Base-by-base conservation (phyloP, 176 grass and related monocot genomes). In the Carex pumila region DNA sequence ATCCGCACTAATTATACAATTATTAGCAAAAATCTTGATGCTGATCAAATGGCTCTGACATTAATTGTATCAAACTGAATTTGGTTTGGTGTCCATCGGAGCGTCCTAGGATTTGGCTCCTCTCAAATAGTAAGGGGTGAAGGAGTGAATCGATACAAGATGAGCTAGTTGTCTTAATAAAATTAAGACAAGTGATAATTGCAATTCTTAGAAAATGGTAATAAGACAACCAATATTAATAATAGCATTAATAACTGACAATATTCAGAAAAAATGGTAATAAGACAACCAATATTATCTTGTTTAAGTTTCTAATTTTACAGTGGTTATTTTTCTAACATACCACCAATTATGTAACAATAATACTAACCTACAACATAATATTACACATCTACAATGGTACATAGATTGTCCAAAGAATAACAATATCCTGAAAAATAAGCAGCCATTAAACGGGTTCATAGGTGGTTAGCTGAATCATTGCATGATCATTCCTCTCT, bases 391-490 rank as follows among this genome's bases (percentile, higher is more conserved):
- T 83, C 45, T 83, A 83, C 17, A 49, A 56, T 34, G 15, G 70
- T 77, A 63, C 84, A 4, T 61, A 85, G 29, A 45, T 79, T 82
- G 86, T 92, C 83, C 85, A 97, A 89, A 93, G 91, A 97, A 93
- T 93, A 88, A 85, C 88, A 88, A 88, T 78, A 89, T 59, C 32
- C 61, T 18, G 55, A 52, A 83, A 81, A 87, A 87, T 73, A 61
- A 63, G 79, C 54, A 65, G 49, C 18, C 6, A 66, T 50, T 53
- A 68, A 67, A 32, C 77, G 29, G 47, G 39, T 78, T 85, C 91
- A 87, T 85, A 94, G 88, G 65, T 84, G 81, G 94, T 97, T 97
- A 97, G 94, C 84, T 89, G 83, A 92, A 92, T 88, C 92, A 86
- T 91, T 11, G 80, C 85, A 81, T 75, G 89, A 81, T 89, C 84